Base-by-base conservation (phyloP, 2,329 filamentous ascomycete genomes). In the Trichoderma koningiopsis region DNA sequence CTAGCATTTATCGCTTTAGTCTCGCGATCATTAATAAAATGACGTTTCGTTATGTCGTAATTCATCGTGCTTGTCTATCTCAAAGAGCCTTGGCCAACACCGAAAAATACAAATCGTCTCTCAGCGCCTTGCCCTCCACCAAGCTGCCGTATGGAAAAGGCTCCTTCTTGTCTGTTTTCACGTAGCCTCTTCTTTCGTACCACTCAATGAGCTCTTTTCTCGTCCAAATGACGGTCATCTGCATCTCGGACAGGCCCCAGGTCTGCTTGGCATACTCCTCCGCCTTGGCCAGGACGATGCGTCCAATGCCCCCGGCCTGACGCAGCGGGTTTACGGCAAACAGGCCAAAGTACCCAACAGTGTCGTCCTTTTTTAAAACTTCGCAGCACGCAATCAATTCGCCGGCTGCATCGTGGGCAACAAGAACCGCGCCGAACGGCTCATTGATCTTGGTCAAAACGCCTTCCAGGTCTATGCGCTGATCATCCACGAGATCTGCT, bases 181-280 rank as follows among this genome's bases (percentile, higher is more conserved):
- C n/a, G n/a, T 84, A 86, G 0, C 84, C 84, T 27, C 81, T 73
- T 5, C 83, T 74, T 8, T 77, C 57, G 68, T 86, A 86, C 80
- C 82, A 86, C 22, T 76, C 73, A 57, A 85, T 81, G 56, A 86
- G 74, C 73, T 85, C 83, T 0, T 76, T 70, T 13, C 84, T 73
- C 16, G 75, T 75, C 77, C 78, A 81, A 37, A 86, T 81, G 47
- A 84, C 84, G 8, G 70, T 73, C 80, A 86, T 81, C 72, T 83
- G 82, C 75, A 86, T 74, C 65, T 71, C 73, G 0, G 52, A 35
- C 58, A 67, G 3, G 11, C 55, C 63, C 63, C 63, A 67, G 2
- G 72, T 72, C 56, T 74, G 68, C 35, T 72, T 74, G 0, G 79
- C 80, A 71, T 79, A 79, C 13, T 70, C 71, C 74, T 86, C 84